These are phyloP conservation scores for Bocquillonia castaneifolia DNA, from an alignment of 441 rosid genomes.

Conservation along the genomic window DNA sequence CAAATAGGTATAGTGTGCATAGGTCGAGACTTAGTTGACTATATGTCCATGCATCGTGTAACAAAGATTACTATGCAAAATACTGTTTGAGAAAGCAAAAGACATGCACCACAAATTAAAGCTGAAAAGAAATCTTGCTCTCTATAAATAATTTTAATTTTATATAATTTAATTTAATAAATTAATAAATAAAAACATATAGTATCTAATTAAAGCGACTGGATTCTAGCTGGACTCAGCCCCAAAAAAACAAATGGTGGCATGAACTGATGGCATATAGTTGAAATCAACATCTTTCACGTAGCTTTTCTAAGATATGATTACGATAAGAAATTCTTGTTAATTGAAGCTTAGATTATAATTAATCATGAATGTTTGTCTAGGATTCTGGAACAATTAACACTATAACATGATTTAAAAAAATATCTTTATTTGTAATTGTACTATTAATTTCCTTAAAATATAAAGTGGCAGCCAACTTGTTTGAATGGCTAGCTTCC, in stretches of 20 bases:
- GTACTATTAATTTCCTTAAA: background rate
- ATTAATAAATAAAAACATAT: background rate
- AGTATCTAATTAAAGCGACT: constrained; percentile 27
- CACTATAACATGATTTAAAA: background rate
- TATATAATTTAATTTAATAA: background rate
- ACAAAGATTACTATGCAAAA: constrained; percentile 12
- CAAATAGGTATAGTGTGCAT: constrained; percentile 15
- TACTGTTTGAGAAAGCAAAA: constrained; percentile 15
- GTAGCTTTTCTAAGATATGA: constrained; percentile 34
- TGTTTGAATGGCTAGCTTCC: constrained; percentile 32
- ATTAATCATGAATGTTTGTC: constrained; percentile 36
- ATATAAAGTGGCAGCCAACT: constrained; percentile 29
- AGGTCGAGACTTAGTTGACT: constrained; percentile 24
- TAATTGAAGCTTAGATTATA: constrained; percentile 32
- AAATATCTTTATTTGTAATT: background rate
- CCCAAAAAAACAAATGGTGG: constrained; percentile 29
- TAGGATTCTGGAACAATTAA: constrained; percentile 23
- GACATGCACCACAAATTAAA: constrained; percentile 18
- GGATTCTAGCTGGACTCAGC: constrained; percentile 39
- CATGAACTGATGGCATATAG: constrained; percentile 31
- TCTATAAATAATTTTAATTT: constrained; percentile 2
- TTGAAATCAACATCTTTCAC: constrained; percentile 24
- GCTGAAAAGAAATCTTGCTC: constrained; percentile 32
- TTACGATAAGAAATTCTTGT: constrained; percentile 26
- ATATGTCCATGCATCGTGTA: constrained; percentile 24